These are phyloP conservation scores for Lophiostoma macrostomum DNA, from an alignment of 495 filamentous ascomycete species.

Conservation along the genomic window DNA sequence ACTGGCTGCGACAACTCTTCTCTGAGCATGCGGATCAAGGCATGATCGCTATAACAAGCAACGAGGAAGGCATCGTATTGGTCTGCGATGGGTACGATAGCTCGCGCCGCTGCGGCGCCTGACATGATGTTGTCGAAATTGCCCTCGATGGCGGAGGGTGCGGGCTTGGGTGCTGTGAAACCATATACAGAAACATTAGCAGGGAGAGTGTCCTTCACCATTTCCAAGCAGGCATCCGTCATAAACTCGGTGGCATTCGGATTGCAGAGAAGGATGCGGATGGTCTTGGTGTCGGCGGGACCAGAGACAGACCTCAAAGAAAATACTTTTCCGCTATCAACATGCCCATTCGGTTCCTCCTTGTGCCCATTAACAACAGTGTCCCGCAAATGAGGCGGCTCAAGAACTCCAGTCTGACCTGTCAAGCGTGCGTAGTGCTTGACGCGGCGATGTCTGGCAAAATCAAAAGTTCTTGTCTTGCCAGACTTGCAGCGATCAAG, in stretches of 20 bases:
- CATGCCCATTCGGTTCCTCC: neutral
- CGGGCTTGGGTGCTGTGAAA: conserved; percentile 47
- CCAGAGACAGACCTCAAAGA: conserved; percentile 4
- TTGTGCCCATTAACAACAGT: neutral
- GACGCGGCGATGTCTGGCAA: conserved; percentile 46
- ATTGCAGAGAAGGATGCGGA: conserved; percentile 48
- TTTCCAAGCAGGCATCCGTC: conserved; percentile 46
- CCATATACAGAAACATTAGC: conserved; percentile 45
- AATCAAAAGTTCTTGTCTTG: conserved; percentile 48
- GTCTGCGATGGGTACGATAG: conserved; percentile 42
- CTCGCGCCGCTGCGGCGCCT: conserved; percentile 43
- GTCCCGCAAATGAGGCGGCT: conserved; percentile 40
- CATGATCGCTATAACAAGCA: conserved; percentile 51
- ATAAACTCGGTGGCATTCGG: conserved; percentile 50
- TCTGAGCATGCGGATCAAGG: conserved; percentile 49
- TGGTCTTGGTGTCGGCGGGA: conserved; percentile 25
- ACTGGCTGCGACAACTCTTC: conserved; percentile 47
- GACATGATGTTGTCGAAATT: conserved; percentile 46
- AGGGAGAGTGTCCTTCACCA: conserved; percentile 43
- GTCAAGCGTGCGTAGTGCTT: conserved; percentile 45
- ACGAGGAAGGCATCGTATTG: conserved; percentile 50
- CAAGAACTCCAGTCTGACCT: conserved; percentile 45
- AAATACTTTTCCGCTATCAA: neutral
- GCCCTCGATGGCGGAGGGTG: conserved; percentile 49
- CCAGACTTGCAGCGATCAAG: conserved; percentile 44